These are phyloP conservation scores for Pinus albicaulis DNA, from an alignment of 75 land plant species.

Conservation along the genomic window DNA sequence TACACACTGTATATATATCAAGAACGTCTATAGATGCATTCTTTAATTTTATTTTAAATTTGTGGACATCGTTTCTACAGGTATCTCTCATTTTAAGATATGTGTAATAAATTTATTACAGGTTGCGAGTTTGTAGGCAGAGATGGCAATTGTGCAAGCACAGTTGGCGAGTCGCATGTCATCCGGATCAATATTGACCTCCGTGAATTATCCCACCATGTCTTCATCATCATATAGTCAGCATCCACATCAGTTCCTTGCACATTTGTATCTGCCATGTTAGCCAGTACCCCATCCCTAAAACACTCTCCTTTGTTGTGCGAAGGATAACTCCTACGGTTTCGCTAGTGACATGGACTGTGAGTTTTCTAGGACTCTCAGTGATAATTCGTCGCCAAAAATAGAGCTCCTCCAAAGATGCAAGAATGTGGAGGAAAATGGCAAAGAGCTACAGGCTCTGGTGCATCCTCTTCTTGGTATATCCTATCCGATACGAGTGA, in stretches of 20 bases:
- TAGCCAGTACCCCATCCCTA: not conserved
- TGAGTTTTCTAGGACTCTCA: not conserved
- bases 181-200: no score
- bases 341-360: no score
- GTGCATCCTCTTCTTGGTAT: not conserved
- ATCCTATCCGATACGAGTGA: no score
- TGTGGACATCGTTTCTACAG: not conserved
- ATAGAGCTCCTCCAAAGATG: not conserved
- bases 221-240: not conserved
- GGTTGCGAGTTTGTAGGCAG: constrained; percentile 89
- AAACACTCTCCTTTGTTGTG: no score
- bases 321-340: no score
- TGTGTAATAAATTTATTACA: constrained; percentile 9
- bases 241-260: no score
- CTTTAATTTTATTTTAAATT: not conserved
- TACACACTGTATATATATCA: constrained; percentile 74
- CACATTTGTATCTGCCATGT: not conserved
- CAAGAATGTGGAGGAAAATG: not conserved
- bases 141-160: constrained; percentile 61
- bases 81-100: not conserved
- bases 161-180: constrained; percentile 34
- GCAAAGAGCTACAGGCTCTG: not conserved
- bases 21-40: constrained; percentile 63
- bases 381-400: no score
- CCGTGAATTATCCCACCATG: no score